Percentiles rank a stretch among this genome's conserved stretches.
Evolutionary conservation across 306 rosid genomes (phyloP).

Genomic region (Glycine soja): DNA sequence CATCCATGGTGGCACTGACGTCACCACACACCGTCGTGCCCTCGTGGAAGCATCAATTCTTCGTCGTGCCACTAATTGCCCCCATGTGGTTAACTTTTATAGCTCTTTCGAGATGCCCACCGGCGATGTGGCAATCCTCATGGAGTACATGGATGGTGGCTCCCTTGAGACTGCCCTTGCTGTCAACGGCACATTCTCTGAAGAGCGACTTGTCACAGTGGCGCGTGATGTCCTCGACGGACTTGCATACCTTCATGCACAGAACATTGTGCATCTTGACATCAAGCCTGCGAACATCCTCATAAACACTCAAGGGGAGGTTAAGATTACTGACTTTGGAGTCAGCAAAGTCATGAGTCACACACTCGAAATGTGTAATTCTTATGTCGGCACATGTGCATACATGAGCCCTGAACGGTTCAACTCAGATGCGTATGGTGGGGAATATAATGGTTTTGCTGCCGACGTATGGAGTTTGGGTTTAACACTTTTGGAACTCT

Average conservation of each 20-base stretch:
- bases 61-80: conserved; percentile 64
- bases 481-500: conserved; percentile 72
- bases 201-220: conserved; percentile 53
- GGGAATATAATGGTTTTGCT: conserved; percentile 71
- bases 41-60: conserved; percentile 68
- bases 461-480: conserved; percentile 86
- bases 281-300: conserved; percentile 72
- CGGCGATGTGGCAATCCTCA: conserved; percentile 66
- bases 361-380: conserved; percentile 65
- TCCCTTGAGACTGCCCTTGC: conserved; percentile 58
- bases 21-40: conserved; percentile 57
- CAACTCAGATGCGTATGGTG: conserved; percentile 76
- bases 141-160: conserved; percentile 81
- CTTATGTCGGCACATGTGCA: conserved; percentile 82
- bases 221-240: conserved; percentile 71
- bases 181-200: conserved; percentile 57
- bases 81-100: conserved; percentile 54
- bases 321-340: conserved; percentile 80
- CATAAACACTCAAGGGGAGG: conserved; percentile 60
- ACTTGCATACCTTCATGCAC: conserved; percentile 73
- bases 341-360: conserved; percentile 77
- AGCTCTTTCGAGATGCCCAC: conserved; percentile 67
- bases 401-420: conserved; percentile 90
- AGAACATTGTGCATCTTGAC: conserved; percentile 76
- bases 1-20: conserved; percentile 49